These are phyloP conservation scores for Lachnellula occidentalis DNA, from an alignment of 2,329 filamentous ascomycete species.

Conservation along the genomic window DNA sequence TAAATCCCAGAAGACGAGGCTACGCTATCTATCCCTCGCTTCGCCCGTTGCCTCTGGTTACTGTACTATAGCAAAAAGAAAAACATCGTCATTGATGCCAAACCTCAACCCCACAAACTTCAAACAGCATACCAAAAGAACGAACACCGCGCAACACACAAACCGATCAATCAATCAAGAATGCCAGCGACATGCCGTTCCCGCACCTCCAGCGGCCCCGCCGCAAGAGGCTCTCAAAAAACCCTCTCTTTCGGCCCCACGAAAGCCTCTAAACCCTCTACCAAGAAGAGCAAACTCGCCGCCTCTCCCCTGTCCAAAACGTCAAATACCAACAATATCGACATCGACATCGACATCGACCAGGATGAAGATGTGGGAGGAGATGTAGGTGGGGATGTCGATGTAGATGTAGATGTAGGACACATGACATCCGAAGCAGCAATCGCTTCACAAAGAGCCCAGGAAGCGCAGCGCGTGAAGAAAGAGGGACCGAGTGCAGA, in stretches of 20 bases:
- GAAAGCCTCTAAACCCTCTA: slow-evolving; percentile 53
- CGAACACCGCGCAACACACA: not conserved
- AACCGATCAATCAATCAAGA: slow-evolving; percentile 1
- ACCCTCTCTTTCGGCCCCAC: slow-evolving; percentile 58
- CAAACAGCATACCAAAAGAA: not conserved
- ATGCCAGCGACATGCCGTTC: slow-evolving; percentile 39
- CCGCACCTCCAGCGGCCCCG: slow-evolving; percentile 33
- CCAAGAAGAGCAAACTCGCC: slow-evolving; percentile 16
- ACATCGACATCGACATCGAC: not conserved
- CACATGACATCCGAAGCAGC: slow-evolving; percentile 16
- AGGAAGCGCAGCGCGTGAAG: slow-evolving; percentile 20
- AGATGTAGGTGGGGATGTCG: slow-evolving; percentile 5
- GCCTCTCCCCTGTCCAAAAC: slow-evolving; percentile 6
- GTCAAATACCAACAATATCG: not conserved
- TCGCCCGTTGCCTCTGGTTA: not conserved
- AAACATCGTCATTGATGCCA: not conserved
- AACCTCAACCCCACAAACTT: not conserved
- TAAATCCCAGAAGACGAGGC: too few species aligned
- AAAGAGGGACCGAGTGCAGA: slow-evolving; percentile 42
- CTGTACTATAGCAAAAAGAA: not conserved
- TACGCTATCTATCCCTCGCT: not conserved
- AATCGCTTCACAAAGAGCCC: slow-evolving; percentile 16
- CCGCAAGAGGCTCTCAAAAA: slow-evolving; percentile 41
- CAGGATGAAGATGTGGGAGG: not conserved
- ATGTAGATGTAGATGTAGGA: slow-evolving; percentile 6